Conservation (phyloP, 306 rosid genomes). For the Prinsepia uniflora region DNA sequence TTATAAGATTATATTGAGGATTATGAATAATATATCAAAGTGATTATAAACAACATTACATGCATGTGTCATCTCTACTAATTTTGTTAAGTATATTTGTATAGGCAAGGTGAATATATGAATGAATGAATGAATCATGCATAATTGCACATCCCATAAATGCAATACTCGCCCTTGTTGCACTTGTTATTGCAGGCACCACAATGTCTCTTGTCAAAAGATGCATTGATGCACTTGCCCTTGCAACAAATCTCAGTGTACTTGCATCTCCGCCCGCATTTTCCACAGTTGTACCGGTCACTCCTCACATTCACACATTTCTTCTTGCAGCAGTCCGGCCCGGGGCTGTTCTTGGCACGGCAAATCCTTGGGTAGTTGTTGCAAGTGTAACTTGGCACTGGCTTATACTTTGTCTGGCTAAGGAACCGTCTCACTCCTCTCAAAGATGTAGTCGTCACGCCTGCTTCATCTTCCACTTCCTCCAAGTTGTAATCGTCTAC, state of each 20-base stretch:
- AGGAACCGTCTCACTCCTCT: constrained; percentile 25
- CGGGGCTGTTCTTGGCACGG: constrained; percentile 27
- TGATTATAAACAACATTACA: no score
- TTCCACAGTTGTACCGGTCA: constrained; percentile 40
- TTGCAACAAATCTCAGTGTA: constrained; percentile 42
- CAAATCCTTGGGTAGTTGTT: constrained; percentile 37
- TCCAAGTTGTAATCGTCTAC: not conserved
- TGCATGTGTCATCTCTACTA: no score
- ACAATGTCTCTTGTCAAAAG: constrained; percentile 34
- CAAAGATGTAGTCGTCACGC: not conserved
- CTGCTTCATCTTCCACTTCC: not conserved
- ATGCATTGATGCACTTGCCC: constrained; percentile 40
- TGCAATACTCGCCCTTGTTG: constrained; percentile 32
- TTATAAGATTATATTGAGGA: no score
- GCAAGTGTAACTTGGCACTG: constrained; percentile 21
- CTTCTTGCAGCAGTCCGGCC: constrained; percentile 44
- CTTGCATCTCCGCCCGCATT: constrained; percentile 40
- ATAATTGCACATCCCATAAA: constrained; percentile 2
- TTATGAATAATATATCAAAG: no score
- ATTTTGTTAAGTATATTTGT: no score
- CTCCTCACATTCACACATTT: constrained; percentile 36
- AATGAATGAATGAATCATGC: not conserved
- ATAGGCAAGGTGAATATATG: no score
- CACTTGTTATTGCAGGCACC: constrained; percentile 47
- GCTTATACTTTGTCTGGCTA: not conserved